phyloP scores from a whole-genome alignment of 345 rosid genomes.

The Gossypium stocksii region DNA sequence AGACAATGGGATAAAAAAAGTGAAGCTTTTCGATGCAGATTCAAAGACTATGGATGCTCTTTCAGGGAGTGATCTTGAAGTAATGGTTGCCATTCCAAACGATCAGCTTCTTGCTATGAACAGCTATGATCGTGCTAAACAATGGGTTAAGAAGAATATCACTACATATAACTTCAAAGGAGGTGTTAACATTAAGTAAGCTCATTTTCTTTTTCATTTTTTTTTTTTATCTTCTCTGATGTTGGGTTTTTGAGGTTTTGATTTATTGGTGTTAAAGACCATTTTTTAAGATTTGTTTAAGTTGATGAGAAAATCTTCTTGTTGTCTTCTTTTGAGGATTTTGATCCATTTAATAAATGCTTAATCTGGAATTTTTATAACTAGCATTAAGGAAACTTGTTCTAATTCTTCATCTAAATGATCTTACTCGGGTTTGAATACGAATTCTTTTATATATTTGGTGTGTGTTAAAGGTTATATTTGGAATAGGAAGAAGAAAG shows the following conservation, averaged over 20 bases:
- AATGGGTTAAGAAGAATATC: constrained; percentile 67
- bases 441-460: too few relatives aligned
- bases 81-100: constrained; percentile 93
- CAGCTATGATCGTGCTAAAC: constrained; percentile 47
- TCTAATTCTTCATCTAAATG: neutral
- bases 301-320: neutral
- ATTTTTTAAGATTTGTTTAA: neutral
- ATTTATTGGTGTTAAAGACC: neutral
- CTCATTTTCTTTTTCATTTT: neutral
- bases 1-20: constrained; percentile 75
- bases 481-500: neutral
- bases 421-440: too few relatives aligned
- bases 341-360: neutral
- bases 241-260: constrained; percentile 4
- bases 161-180: constrained; percentile 61
- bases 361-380: neutral
- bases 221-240: neutral
- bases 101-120: constrained; percentile 65
- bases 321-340: neutral
- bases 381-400: neutral
- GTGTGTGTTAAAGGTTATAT: too few relatives aligned
- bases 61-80: constrained; percentile 66
- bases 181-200: constrained; percentile 67
- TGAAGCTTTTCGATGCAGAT: constrained; percentile 85
- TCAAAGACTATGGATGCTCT: constrained; percentile 61